Evolutionary conservation across 306 rosid genomes (phyloP).

Genomic region (Alnus rubra): DNA sequence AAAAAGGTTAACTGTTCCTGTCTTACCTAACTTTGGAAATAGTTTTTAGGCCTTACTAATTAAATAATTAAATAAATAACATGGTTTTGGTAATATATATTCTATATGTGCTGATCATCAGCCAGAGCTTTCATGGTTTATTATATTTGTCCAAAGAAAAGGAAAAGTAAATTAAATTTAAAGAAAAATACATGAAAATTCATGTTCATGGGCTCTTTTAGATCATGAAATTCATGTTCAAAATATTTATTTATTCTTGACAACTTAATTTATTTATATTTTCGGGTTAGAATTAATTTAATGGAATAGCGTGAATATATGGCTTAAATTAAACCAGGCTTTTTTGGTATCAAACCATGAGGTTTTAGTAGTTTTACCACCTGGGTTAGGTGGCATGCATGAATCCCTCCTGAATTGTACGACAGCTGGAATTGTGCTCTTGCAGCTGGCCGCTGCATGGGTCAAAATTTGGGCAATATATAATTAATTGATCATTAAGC

Average conservation of each 20-base stretch:
- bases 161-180: too few species aligned
- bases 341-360: not conserved
- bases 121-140: too few species aligned
- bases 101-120: too few species aligned
- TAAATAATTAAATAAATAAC: not conserved
- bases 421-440: not conserved
- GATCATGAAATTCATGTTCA: not conserved
- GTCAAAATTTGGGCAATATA: not conserved
- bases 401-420: not conserved
- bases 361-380: not conserved
- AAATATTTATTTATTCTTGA: not conserved
- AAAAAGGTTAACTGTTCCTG: conserved; percentile 16
- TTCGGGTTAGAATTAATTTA: not conserved
- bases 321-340: not conserved
- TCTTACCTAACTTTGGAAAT: conserved; percentile 14
- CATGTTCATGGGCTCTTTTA: not conserved
- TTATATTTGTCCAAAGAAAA: too few species aligned
- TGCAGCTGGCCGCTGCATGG: not conserved
- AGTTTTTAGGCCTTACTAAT: not conserved
- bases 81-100: not conserved
- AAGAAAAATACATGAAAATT: not conserved
- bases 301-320: not conserved
- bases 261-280: not conserved
- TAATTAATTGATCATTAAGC: not conserved
- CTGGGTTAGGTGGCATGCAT: not conserved